phyloP scores from a whole-genome alignment of 2,329 filamentous ascomycete genomes.

The Daldinia eschscholtzii region DNA sequence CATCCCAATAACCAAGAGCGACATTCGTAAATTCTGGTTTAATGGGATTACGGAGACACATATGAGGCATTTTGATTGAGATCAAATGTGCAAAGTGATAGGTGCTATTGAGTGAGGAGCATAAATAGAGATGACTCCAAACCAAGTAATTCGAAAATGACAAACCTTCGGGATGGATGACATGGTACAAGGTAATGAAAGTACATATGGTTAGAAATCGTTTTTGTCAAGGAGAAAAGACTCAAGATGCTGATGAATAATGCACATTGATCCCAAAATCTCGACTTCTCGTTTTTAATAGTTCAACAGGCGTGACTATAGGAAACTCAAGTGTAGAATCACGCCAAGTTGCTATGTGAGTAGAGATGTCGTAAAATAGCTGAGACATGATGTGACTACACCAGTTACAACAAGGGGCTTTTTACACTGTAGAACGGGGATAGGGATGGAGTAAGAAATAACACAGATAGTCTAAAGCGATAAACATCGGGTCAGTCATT shows the following conservation, averaged over 20 bases:
- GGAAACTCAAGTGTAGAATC: neutral
- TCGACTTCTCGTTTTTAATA: neutral
- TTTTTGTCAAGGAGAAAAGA: neutral
- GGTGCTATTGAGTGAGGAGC: neutral
- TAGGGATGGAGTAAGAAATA: neutral
- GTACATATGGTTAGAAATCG: neutral
- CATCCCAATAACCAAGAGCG: neutral
- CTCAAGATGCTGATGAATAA: neutral
- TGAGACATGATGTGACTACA: constrained; percentile 32
- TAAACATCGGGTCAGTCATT: constrained; percentile 1
- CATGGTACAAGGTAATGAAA: neutral
- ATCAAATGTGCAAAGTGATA: neutral
- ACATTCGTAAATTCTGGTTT: neutral
- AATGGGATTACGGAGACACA: too few species aligned
- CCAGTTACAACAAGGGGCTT: constrained; percentile 25
- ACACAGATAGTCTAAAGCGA: neutral
- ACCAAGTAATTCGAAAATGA: neutral
- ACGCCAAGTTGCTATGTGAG: neutral
- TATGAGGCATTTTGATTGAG: neutral
- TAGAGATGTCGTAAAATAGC: constrained; percentile 23
- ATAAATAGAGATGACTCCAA: neutral
- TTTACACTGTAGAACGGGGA: neutral
- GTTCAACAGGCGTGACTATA: neutral
- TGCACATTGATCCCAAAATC: too few species aligned
- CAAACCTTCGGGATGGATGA: neutral